Evolutionary conservation across 805 yeast genomes (phyloP), one percentile per base, ranked within the genome.

Genomic region (Starmerella asiatica): DNA sequence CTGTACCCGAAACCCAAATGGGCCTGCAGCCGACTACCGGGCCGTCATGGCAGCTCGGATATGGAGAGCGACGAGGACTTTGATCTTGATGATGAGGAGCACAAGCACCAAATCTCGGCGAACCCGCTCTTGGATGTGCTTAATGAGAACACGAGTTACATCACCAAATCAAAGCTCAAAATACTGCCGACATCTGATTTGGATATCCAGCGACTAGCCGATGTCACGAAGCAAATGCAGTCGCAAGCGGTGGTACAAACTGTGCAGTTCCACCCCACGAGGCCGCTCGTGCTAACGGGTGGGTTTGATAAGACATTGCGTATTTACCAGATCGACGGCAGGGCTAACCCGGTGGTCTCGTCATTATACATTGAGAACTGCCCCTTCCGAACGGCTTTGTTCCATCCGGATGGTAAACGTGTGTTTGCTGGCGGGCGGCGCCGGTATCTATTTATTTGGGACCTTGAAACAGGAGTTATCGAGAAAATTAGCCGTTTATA

Each of bases 301-400:
- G 99, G 99, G 18, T 86, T 79, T 56, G 99, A 91, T 58, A 70
- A 82, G 49, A 79, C 95, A 0, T 57, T 91, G 39, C 69, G 98
- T 50, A 67, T 91, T 12, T 91, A 77, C 58, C 93, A 88, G 55
- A 73, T 86, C 37, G 97, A 91, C 57, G 96, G 97, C 14, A 81
- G 79, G 53, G 57, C 61, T 42, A 91, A 91, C 56, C 74, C 73
- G 44, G 62, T 88, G 29, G 93, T 86, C 24, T 79, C 94, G 3
- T 76, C 94, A 32, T 63, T 88, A 45, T 83, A 78, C 58, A 65
- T 91, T 40, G 71, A 76, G 38, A 76, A 81, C 47, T 38, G 43
- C n/a, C 95, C 97, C 4, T 69, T 91, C 34, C 80, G 78, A 49
- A 70, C 81, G 0, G 86, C 93, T 26, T 60, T 64, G 45, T 84